A percentile compares a stretch with the other conserved stretches of the same genome.
Evolutionary conservation across 2,329 filamentous ascomycete species (phyloP).

Genomic region (Cladophialophora chaetospira): DNA sequence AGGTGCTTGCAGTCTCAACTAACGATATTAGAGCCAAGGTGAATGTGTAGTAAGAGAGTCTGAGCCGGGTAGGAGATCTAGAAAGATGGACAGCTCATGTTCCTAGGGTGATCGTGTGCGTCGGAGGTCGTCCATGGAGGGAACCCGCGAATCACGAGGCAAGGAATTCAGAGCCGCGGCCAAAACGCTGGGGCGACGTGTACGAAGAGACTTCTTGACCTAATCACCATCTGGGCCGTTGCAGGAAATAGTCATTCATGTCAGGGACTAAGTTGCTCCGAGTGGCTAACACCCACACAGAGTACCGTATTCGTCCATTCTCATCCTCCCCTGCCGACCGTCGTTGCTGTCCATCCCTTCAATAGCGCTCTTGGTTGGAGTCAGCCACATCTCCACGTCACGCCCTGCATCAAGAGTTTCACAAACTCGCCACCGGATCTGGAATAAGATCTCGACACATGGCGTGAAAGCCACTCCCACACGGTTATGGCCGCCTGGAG

Average conservation of each 20-base stretch:
- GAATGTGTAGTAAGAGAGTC: background rate
- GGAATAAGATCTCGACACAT: conserved; percentile 12
- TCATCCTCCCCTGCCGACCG: background rate
- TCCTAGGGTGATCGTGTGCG: conserved; percentile 10
- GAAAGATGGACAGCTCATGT: background rate
- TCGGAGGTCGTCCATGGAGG: conserved; percentile 10
- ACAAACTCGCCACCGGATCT: conserved; percentile 10
- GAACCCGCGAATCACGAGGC: conserved; percentile 11
- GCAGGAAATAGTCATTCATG: conserved; percentile 6
- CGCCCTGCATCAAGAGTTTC: background rate
- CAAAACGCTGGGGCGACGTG: background rate
- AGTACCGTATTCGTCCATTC: background rate
- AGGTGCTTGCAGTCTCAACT: background rate
- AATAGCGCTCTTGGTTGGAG: background rate
- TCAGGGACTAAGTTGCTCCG: conserved; percentile 6
- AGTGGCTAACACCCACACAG: background rate
- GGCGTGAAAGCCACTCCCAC: background rate
- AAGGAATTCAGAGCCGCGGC: conserved; percentile 6
- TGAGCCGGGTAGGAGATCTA: background rate
- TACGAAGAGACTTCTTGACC: background rate
- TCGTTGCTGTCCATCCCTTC: too few relatives aligned
- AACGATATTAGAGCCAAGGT: background rate
- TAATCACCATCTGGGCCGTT: conserved; percentile 5
- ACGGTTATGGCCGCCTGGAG: conserved; percentile 8
- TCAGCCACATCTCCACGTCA: conserved; percentile 13